Evolutionary conservation across 1,284 basidiomycete genomes (phyloP).

Genomic region (Fistulinella cinereoalba): DNA sequence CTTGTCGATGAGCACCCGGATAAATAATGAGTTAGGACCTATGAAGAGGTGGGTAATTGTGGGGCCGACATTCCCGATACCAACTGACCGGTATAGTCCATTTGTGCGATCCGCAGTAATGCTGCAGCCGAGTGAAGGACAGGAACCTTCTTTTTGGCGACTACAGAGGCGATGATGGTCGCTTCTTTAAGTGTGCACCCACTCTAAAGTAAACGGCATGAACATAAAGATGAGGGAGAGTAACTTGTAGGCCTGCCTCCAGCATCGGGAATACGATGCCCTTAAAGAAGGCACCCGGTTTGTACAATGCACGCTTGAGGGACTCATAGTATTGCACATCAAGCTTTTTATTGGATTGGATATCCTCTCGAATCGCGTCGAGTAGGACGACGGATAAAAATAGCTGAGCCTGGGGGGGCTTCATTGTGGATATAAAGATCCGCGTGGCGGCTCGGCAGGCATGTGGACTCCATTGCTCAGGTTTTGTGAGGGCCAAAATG

Average conservation of each 20-base stretch:
- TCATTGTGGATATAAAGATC: conserved; percentile 97
- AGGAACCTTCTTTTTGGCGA: conserved; percentile 91
- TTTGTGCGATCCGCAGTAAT: conserved; percentile 87
- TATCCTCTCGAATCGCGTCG: conserved; percentile 90
- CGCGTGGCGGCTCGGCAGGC: conserved; percentile 92
- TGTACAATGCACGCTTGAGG: conserved; percentile 90
- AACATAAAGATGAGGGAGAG: neutral
- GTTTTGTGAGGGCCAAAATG: conserved; percentile 89
- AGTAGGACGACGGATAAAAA: conserved; percentile 92
- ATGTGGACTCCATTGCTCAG: conserved; percentile 94
- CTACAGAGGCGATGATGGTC: conserved; percentile 89
- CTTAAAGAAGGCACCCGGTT: conserved; percentile 98
- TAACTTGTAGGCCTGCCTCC: conserved; percentile 61
- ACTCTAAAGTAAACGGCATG: conserved; percentile 6
- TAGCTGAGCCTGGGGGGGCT: conserved; percentile 92
- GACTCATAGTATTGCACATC: conserved; percentile 94
- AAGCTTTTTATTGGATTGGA: conserved; percentile 82
- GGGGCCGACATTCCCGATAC: neutral
- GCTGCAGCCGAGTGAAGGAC: conserved; percentile 97
- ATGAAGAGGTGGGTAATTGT: conserved; percentile 1
- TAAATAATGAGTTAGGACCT: conserved; percentile 96
- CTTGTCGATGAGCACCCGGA: conserved; percentile 96
- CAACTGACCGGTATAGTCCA: conserved; percentile 86
- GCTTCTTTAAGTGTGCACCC: conserved; percentile 95
- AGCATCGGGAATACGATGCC: conserved; percentile 95